Evolutionary conservation across 164 flowering plant species (phyloP).

Genomic region (Cinnamomum micranthum): DNA sequence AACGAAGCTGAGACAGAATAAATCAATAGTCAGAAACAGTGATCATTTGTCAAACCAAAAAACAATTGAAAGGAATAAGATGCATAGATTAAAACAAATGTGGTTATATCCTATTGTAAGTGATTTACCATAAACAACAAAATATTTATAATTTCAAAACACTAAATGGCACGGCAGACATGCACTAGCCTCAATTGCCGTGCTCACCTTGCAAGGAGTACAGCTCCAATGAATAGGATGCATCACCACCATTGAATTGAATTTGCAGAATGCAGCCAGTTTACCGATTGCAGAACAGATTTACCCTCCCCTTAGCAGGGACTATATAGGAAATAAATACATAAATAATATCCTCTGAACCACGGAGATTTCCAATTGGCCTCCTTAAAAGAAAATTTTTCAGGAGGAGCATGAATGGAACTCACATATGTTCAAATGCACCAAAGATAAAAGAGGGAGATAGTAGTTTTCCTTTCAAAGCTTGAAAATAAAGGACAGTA

Average conservation of each 20-base stretch:
- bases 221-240: constrained; percentile 64
- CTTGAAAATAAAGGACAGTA: constrained; percentile 40
- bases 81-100: constrained; percentile 3
- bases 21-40: background rate
- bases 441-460: constrained; percentile 22
- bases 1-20: constrained; percentile 57
- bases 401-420: constrained; percentile 25
- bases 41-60: background rate
- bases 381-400: constrained; percentile 48
- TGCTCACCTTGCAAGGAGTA: constrained; percentile 93
- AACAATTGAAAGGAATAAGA: background rate
- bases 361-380: constrained; percentile 48
- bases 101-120: background rate
- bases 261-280: constrained; percentile 56
- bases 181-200: constrained; percentile 91
- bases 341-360: constrained; percentile 76
- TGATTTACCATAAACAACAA: background rate
- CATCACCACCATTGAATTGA: constrained; percentile 75
- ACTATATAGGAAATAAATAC: constrained; percentile 24
- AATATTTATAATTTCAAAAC: constrained; percentile 5
- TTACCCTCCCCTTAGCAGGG: constrained; percentile 57
- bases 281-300: constrained; percentile 64
- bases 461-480: constrained; percentile 47
- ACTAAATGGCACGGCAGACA: constrained; percentile 91
- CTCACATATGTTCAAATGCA: constrained; percentile 67